A percentile compares a stretch with the other conserved stretches of the same genome.
These are phyloP conservation scores for Primulina eburnea DNA, from an alignment of 257 asterid genomes.

Conservation along the genomic window DNA sequence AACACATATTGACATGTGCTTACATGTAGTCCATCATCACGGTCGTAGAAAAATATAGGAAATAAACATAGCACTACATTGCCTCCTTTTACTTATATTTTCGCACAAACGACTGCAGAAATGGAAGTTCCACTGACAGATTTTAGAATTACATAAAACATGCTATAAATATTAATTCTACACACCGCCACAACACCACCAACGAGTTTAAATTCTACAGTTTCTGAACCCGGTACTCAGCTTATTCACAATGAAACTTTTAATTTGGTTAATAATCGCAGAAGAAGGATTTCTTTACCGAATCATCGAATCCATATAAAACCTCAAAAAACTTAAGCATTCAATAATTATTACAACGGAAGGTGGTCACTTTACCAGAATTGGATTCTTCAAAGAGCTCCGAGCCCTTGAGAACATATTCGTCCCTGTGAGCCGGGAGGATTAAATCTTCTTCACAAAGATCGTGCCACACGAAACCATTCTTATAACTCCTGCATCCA, in stretches of 20 bases:
- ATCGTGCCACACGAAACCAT: constrained; percentile 96
- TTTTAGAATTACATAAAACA: background rate
- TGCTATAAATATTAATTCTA: background rate
- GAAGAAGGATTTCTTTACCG: background rate
- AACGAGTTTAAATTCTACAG: background rate
- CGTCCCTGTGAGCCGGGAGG: constrained; percentile 84
- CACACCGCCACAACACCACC: constrained; percentile 1
- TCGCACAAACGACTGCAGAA: background rate
- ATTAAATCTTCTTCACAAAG: constrained; percentile 79
- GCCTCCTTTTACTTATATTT: background rate
- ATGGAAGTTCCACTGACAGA: background rate
- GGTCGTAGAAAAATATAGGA: background rate
- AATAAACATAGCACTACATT: background rate
- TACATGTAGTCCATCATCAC: background rate
- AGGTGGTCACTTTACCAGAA: constrained; percentile 34
- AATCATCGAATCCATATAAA: background rate
- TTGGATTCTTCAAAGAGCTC: constrained; percentile 78
- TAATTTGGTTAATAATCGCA: background rate
- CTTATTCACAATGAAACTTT: background rate
- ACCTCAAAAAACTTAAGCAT: constrained; percentile 13
- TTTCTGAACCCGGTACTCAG: background rate
- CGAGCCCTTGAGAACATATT: constrained; percentile 93
- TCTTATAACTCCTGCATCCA: constrained; percentile 73
- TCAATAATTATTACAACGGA: constrained; percentile 1
- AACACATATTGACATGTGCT: background rate